Base-by-base conservation (phyloP, 331 rosid genomes). In the Acacia concinna region DNA sequence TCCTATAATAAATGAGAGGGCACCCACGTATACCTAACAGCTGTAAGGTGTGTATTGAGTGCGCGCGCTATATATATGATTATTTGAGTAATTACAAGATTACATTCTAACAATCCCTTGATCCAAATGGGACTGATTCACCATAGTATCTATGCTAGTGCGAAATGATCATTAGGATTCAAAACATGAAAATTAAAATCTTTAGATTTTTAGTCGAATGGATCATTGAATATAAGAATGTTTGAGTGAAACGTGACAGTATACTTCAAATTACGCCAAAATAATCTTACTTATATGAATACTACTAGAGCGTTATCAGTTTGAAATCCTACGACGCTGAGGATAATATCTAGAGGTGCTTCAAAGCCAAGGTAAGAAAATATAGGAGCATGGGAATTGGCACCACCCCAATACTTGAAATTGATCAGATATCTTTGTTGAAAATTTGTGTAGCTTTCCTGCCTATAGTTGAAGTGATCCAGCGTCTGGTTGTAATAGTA, bases 141-240 rank as follows among this genome's bases (percentile, higher is more conserved):
- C 98, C 97, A 74, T 88, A 91, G n/a, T 90, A 90, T 1, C 95
- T 87, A 32, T 91, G 97, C 97, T 91, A 74, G 74, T 52, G 46
- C 73, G 6, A 8, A 74, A 25, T 62, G 44, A 28, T 18, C 20
- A 1, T 27, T n/a, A 28, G 51, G 31, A 23, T 43, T 79, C 41
- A 37, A 14, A 59, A 77, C 40, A 4, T 56, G 31, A 30, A 56
- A 11, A 41, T 41, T 41, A 41, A 57, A 25, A 57, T 23, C 34
- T 25, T 21, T 54, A 21, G 13, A 54, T 21, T 21, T 54, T 54
- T 6, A 57, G 30, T 57, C 11, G 32, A 25, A 57, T 23, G 34
- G 34, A 57, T 57, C 65, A 57, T 11, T 25, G 30, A 8, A 21
- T 10, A 21, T n/a, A 7, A 47, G 54, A 43, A 43, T 47, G 17